Evolutionary conservation across 176 grass and related monocot species (phyloP), one percentile per base, ranked within the genome.

Genomic region (Dactylis glomerata): DNA sequence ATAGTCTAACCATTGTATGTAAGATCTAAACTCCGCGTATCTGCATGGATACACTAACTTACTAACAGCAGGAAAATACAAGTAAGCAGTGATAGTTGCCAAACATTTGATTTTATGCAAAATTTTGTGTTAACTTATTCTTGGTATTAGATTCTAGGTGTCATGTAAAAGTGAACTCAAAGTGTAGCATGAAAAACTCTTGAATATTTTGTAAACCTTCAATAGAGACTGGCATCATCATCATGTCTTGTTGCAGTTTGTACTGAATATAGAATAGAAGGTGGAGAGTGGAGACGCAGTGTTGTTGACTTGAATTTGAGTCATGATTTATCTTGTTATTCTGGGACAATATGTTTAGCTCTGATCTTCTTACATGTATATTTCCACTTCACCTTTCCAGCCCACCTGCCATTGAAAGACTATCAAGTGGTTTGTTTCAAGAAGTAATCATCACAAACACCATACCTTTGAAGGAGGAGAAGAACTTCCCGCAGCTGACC

Each of bases 381-480:
- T 26, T 84, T 40, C 71, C 71, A 49, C 10, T 9, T 82, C 81
- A 50, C 83, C 23, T 31, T 80, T 88, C 79, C 84, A 98, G 96
- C 77, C 96, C 93, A 67, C 96, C 93, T 67, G 96, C 96, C 28
- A 93, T 98, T 15, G 93, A 98, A 85, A 93, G 93, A 74, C 80
- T 98, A 80, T 98, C 96, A 58, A 98, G 96, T 68, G 96, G 96
- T 23, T 77, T 98, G 65, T 95, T 98, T 87, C 96, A 98, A 86
- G 96, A 98, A 92, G 96, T 98, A 45, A 98, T 98, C 36, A 86
- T 98, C 62, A 98, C 96, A 70, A 98, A 98, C 83, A 93, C 96
- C 24, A 93, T 98, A 36, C 96, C 96, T 78, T 68, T 93, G 28
- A 69, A 86, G 83, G 93, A 95, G 82, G 85, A 88, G 36, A 93